These are phyloP conservation scores for Tubosaeta brunneosetosa DNA, from an alignment of 768 basidiomycete genomes.

Conservation along the genomic window DNA sequence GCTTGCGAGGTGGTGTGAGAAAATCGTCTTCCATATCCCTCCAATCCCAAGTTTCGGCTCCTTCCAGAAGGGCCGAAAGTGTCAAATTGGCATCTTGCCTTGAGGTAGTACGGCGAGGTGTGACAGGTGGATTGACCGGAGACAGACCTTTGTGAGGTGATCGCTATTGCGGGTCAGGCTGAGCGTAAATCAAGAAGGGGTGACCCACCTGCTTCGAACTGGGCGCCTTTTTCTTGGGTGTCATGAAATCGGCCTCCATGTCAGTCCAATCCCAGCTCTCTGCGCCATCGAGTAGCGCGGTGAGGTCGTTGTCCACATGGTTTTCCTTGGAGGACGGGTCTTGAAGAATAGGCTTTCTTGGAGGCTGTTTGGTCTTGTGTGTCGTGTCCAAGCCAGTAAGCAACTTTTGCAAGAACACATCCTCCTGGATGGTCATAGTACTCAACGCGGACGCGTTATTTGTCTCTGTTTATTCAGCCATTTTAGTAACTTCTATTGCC, in stretches of 20 bases:
- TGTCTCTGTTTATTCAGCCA: conserved; percentile 7
- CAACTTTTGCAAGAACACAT: conserved; percentile 52
- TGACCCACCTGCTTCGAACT: conserved; percentile 21
- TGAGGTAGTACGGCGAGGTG: conserved; percentile 2
- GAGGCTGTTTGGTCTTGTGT: conserved; percentile 18
- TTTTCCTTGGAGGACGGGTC: conserved; percentile 8
- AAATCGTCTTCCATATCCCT: conserved; percentile 49
- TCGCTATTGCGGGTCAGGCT: conserved; percentile 6
- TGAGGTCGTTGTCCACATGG: conserved; percentile 39
- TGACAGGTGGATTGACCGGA: conserved; percentile 14
- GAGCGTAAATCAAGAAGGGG: neutral
- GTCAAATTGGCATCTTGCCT: conserved; percentile 35
- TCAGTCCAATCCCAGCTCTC: conserved; percentile 70
- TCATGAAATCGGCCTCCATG: conserved; percentile 45
- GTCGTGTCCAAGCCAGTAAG: conserved; percentile 43
- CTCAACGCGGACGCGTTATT: conserved; percentile 25
- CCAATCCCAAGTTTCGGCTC: conserved; percentile 70
- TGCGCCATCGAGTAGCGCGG: conserved; percentile 54
- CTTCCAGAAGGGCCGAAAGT: conserved; percentile 49
- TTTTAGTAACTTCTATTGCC: neutral
- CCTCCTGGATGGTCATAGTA: conserved; percentile 45
- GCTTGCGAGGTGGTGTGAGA: conserved; percentile 43
- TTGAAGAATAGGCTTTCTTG: conserved; percentile 10
- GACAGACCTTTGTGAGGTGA: conserved; percentile 16
- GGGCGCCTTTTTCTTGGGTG: conserved; percentile 43